Percentiles rank a stretch among this genome's conserved stretches.
These are phyloP conservation scores for Botrytis galanthina DNA, from an alignment of 2,329 filamentous ascomycete genomes.

Conservation along the genomic window DNA sequence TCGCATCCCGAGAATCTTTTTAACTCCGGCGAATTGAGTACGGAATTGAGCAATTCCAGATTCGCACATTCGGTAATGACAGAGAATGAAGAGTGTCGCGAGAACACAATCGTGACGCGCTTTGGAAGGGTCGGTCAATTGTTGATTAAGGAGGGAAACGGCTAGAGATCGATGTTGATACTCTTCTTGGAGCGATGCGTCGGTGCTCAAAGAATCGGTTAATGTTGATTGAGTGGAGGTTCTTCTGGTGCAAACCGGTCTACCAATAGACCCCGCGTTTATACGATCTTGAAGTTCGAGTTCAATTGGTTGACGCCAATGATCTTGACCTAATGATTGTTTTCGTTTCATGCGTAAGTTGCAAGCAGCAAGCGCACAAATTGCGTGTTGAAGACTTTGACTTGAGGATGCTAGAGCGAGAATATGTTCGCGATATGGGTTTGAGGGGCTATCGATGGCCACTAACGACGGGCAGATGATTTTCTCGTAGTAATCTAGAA, in stretches of 20 bases:
- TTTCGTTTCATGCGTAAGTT: slow-evolving; percentile 83
- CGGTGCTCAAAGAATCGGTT: slow-evolving; percentile 46
- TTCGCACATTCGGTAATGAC: slow-evolving; percentile 90
- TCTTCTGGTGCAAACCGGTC: slow-evolving; percentile 28
- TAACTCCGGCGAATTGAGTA: slow-evolving; percentile 88
- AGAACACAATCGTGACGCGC: slow-evolving; percentile 83
- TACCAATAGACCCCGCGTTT: slow-evolving; percentile 27
- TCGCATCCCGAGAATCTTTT: slow-evolving; percentile 80
- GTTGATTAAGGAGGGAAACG: slow-evolving; percentile 77
- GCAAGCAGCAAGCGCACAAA: slow-evolving; percentile 84
- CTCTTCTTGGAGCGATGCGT: slow-evolving; percentile 69
- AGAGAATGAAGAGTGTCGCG: slow-evolving; percentile 82
- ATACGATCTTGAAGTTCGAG: slow-evolving; percentile 37
- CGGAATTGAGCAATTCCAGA: slow-evolving; percentile 91
- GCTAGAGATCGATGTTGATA: slow-evolving; percentile 78
- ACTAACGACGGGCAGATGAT: slow-evolving; percentile 91
- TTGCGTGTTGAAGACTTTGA: slow-evolving; percentile 84
- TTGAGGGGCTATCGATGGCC: slow-evolving; percentile 80
- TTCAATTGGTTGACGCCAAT: slow-evolving; percentile 45
- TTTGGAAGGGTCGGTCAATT: slow-evolving; percentile 72
- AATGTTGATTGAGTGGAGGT: slow-evolving; percentile 34
- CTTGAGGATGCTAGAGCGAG: slow-evolving; percentile 74
- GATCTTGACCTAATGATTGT: slow-evolving; percentile 57
- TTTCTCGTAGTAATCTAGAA: slow-evolving; percentile 92
- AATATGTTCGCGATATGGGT: slow-evolving; percentile 83